Percentiles rank a stretch among this genome's conserved stretches.
phyloP scores from a whole-genome alignment of 1,139 yeast genomes.

The Oligophagozyma castellii region DNA sequence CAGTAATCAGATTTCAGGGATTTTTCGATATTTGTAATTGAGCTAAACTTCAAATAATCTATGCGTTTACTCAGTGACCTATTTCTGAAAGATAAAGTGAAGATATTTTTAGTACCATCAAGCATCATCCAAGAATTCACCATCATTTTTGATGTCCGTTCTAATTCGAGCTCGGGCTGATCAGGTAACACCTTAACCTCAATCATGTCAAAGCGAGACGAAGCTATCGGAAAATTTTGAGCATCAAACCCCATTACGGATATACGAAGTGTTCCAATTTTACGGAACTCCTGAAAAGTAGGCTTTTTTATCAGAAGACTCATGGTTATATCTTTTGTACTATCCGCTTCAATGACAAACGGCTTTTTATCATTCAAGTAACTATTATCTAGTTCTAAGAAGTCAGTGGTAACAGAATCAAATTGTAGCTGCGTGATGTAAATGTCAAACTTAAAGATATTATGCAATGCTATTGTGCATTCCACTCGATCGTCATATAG shows the following conservation, averaged over 20 bases:
- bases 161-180: conserved; percentile 19
- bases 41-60: conserved; percentile 14
- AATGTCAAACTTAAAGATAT: conserved; percentile 70
- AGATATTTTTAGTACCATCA: conserved; percentile 56
- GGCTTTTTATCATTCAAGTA: conserved; percentile 14
- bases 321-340: conserved; percentile 29
- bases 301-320: conserved; percentile 31
- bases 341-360: conserved; percentile 28
- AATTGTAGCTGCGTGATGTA: conserved; percentile 43
- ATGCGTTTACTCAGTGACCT: conserved; percentile 20
- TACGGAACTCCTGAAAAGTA: conserved; percentile 25
- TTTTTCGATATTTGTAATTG: conserved; percentile 16
- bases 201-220: too few species aligned
- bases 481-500: conserved; percentile 45
- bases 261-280: conserved; percentile 32
- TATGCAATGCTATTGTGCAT: conserved; percentile 47
- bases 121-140: conserved; percentile 38
- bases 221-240: conserved; percentile 13
- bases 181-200: conserved; percentile 18
- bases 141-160: conserved; percentile 12
- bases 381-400: conserved; percentile 15
- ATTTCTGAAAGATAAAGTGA: conserved; percentile 43
- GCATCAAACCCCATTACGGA: conserved; percentile 34
- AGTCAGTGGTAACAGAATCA: conserved; percentile 24
- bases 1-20: conserved; percentile 19